Evolutionary conservation across 2,329 filamentous ascomycete species (phyloP), one percentile per base, ranked within the genome.

Genomic region (Colletotrichum phormii): DNA sequence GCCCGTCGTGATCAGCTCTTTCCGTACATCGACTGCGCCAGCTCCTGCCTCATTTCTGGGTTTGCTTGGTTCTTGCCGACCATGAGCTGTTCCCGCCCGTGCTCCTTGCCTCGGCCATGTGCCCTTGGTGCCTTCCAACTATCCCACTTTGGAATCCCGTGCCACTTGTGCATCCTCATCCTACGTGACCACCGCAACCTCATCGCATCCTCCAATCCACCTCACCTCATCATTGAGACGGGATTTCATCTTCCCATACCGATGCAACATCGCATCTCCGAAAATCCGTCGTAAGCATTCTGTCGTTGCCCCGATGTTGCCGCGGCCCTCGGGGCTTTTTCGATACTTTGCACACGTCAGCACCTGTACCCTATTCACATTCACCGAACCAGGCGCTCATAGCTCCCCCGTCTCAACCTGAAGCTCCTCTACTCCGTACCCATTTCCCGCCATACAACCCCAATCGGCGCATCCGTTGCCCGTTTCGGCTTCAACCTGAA

Each of bases 401-500:
- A 15, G 15, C 13, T 42, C 15, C 37, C 37, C 35, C 37, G 37
- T 42, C 37, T 42, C 13, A 18, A 42, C 37, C 37, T 42, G 15
- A 18, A 8, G 37, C 37, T 42, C 37, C 37, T 42, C 37, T 42
- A 29, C 26, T 29, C 26, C 26, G 26, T 29, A 18, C 7, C 15
- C 37, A 42, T 18, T 42, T 31, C 58, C n/a, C n/a, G 8, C 26
- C 53, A 33, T 49, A 13, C 35, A 24, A 49, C 42, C 22, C 64
- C 42, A 31, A 53, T 54, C 24, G 35, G 64, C 64, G 64, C 64
- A 67, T 31, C 64, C 31, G 33, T 55, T 37, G 29, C 31, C 58
- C 13, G 58, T 31, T 63, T 37, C 67, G 37, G 49, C 60, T 37
- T 24, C 29, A 35, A 31, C 31, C 33, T 22, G 42, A 49, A n/a